Conservation (phyloP, 228 moss, liverwort and hornwort species). For the Sphagnum fallax region DNA sequence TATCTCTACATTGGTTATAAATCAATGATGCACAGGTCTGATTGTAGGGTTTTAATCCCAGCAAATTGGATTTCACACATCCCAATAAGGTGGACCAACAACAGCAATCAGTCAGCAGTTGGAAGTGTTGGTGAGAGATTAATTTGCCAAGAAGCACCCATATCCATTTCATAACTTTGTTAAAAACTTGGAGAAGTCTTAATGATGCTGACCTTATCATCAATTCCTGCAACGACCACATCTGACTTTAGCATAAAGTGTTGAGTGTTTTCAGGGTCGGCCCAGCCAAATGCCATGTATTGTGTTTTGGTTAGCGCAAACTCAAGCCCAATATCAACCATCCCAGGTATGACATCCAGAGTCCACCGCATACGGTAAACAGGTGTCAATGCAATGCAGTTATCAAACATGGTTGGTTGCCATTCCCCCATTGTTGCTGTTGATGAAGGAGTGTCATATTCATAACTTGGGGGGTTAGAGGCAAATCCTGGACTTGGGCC, state of each 20-base stretch:
- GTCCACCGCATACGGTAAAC: slow-evolving; percentile 81
- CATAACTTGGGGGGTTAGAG: slow-evolving; percentile 18
- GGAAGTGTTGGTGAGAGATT: no score
- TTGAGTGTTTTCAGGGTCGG: slow-evolving; percentile 40
- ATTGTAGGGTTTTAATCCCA: not conserved
- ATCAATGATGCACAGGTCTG: not conserved
- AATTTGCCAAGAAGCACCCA: no score
- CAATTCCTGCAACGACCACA: slow-evolving; percentile 89
- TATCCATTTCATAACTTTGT: no score
- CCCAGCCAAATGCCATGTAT: slow-evolving; percentile 98
- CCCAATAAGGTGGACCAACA: no score
- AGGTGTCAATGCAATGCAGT: slow-evolving; percentile 64
- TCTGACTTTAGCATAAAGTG: slow-evolving; percentile 72
- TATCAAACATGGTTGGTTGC: slow-evolving; percentile 94
- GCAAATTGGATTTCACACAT: no score
- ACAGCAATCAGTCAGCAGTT: no score
- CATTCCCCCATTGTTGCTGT: slow-evolving; percentile 31
- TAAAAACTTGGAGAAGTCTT: no score
- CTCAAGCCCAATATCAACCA: slow-evolving; percentile 90
- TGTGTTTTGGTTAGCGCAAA: slow-evolving; percentile 77
- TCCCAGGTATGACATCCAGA: slow-evolving; percentile 55
- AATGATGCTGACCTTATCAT: slow-evolving; percentile 53
- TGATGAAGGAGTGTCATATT: slow-evolving; percentile 22
- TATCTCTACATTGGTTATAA: no score
- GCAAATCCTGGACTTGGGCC: slow-evolving; percentile 14